Evolutionary conservation across 805 yeast species (phyloP).

Genomic region (Nakazawaea ishiwadae): DNA sequence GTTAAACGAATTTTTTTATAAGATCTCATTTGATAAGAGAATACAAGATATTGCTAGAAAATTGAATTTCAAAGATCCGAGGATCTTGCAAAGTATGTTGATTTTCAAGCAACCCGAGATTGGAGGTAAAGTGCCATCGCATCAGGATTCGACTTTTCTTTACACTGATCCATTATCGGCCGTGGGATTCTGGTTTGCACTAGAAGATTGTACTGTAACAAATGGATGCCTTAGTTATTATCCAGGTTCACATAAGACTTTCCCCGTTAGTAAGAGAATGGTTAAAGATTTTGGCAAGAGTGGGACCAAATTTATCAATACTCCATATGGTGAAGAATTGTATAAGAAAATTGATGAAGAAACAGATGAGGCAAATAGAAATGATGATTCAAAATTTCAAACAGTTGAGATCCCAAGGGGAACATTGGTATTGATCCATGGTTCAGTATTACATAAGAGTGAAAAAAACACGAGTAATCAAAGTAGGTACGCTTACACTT

Average conservation of each 20-base stretch:
- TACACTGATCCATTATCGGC: constrained; percentile 70
- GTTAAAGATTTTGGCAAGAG: constrained; percentile 45
- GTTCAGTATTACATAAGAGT: constrained; percentile 68
- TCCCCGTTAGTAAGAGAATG: constrained; percentile 57
- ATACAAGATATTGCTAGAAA: constrained; percentile 47
- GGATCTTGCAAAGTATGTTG: constrained; percentile 74
- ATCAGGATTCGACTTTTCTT: constrained; percentile 70
- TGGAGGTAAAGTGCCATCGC: constrained; percentile 72
- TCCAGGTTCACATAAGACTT: constrained; percentile 65
- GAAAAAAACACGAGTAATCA: constrained; percentile 49
- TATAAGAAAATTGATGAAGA: constrained; percentile 18
- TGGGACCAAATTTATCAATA: constrained; percentile 53
- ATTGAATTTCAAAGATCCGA: constrained; percentile 55
- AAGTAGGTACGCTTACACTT: constrained; percentile 74
- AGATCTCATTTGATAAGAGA: constrained; percentile 46
- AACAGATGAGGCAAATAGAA: constrained; percentile 23
- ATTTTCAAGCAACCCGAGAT: constrained; percentile 75
- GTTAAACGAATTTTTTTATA: constrained; percentile 42
- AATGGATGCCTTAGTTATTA: constrained; percentile 69
- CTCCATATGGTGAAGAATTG: constrained; percentile 19
- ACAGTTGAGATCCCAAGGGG: constrained; percentile 67
- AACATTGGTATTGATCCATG: constrained; percentile 64
- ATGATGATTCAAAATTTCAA: constrained; percentile 38
- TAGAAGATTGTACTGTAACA: constrained; percentile 61
- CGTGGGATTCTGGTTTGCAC: constrained; percentile 77